Evolutionary conservation across 1,284 basidiomycete genomes (phyloP).

Genomic region (Polyporus tsugae): DNA sequence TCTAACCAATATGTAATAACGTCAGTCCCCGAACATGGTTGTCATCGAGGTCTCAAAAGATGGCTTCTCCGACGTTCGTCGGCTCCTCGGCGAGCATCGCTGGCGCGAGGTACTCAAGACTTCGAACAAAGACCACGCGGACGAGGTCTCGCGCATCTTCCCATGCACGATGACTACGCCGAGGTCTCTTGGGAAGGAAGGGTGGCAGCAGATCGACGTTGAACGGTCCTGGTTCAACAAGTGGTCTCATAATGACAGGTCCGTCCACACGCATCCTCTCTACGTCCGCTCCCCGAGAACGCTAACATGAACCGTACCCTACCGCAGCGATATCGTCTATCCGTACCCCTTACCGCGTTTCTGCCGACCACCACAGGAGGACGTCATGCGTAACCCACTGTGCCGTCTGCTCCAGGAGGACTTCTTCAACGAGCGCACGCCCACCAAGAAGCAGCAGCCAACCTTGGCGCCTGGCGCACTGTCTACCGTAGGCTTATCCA

Average conservation of each 20-base stretch:
- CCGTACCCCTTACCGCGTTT: conserved; percentile 66
- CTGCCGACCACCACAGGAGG: conserved; percentile 62
- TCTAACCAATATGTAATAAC: neutral
- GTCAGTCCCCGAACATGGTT: conserved; percentile 69
- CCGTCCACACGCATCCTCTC: conserved; percentile 35
- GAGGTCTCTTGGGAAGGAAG: conserved; percentile 54
- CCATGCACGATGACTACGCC: conserved; percentile 57
- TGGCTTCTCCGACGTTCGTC: conserved; percentile 46
- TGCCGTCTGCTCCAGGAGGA: conserved; percentile 63
- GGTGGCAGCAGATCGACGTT: conserved; percentile 69
- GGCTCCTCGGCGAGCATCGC: conserved; percentile 68
- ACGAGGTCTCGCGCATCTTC: conserved; percentile 56
- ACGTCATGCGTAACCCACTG: conserved; percentile 58
- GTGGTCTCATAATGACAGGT: conserved; percentile 50
- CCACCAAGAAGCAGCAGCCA: neutral
- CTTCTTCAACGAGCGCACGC: neutral
- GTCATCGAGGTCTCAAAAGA: conserved; percentile 63
- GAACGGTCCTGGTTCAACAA: conserved; percentile 61
- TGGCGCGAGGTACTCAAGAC: conserved; percentile 63
- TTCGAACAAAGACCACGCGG: conserved; percentile 53
- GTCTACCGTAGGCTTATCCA: neutral
- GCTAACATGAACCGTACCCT: neutral
- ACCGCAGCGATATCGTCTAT: conserved; percentile 45
- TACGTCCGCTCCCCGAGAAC: neutral
- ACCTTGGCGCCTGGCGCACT: neutral